These are phyloP conservation scores for Xylaria sp. DNA, from an alignment of 2,329 filamentous ascomycete species.

Conservation along the genomic window DNA sequence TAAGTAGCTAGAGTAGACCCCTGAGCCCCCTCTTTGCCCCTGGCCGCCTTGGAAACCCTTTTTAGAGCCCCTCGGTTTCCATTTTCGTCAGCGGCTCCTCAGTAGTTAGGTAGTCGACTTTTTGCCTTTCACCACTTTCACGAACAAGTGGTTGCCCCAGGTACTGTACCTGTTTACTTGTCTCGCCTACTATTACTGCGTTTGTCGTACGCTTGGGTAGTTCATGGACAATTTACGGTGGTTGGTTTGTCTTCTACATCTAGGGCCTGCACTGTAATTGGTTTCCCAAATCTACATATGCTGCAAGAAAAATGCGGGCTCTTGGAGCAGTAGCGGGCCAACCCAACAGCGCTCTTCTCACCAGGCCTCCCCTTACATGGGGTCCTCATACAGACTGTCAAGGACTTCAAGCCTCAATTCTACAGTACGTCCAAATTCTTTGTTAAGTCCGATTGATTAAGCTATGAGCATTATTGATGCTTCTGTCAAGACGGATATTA, in stretches of 20 bases:
- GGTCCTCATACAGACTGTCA: background rate
- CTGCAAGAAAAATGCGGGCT: background rate
- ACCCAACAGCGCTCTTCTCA: background rate
- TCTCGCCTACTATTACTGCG: background rate
- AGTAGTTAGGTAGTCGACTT: background rate
- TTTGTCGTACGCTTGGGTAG: background rate
- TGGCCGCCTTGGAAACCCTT: slow-evolving; percentile 26
- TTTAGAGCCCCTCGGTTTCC: slow-evolving; percentile 38
- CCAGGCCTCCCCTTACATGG: background rate
- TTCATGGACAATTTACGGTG: background rate
- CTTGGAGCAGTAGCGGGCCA: background rate
- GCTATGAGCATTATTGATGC: background rate
- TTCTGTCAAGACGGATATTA: background rate
- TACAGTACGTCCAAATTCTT: background rate
- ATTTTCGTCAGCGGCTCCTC: slow-evolving; percentile 21
- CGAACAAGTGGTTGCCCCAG: background rate
- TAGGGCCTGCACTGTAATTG: background rate
- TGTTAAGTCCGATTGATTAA: slow-evolving; percentile 2
- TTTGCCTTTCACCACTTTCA: background rate
- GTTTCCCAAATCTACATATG: too few species aligned
- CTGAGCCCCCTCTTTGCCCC: slow-evolving; percentile 33
- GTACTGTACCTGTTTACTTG: background rate
- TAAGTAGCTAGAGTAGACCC: slow-evolving; percentile 23
- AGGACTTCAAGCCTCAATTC: background rate
- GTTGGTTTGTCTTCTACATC: background rate